A percentile compares a stretch with the other conserved stretches of the same genome.
phyloP scores from a whole-genome alignment of 2,329 filamentous ascomycete genomes.

The Blumeriella jaapii region DNA sequence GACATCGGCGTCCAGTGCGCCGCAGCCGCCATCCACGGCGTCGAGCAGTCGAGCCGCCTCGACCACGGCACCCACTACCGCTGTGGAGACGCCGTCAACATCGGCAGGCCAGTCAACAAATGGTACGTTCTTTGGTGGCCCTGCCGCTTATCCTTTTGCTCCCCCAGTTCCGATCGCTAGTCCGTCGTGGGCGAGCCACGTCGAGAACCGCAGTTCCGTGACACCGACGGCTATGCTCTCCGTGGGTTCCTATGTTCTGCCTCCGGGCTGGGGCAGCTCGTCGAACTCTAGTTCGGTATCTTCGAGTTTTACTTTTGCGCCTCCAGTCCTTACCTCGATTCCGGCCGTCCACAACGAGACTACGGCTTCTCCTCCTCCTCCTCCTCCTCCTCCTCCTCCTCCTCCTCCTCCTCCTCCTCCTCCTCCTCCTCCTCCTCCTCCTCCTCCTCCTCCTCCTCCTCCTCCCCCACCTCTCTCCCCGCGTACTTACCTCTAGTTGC shows the following conservation, averaged over 20 bases:
- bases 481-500: slow-evolving; percentile 1
- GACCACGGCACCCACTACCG: slow-evolving; percentile 1
- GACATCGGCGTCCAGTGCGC: slow-evolving; percentile 1
- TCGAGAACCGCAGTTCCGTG: slow-evolving; percentile 9
- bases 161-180: slow-evolving; percentile 5
- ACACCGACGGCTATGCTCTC: slow-evolving; percentile 1
- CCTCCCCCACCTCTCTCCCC: too few species aligned
- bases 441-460: not conserved
- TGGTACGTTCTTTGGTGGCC: slow-evolving; percentile 16
- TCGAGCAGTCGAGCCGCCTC: not conserved
- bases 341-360: slow-evolving; percentile 3
- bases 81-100: slow-evolving; percentile 1
- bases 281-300: slow-evolving; percentile 5
- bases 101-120: slow-evolving; percentile 8
- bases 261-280: slow-evolving; percentile 1
- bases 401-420: not conserved
- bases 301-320: slow-evolving; percentile 3
- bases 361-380: slow-evolving; percentile 1
- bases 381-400: slow-evolving; percentile 1
- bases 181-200: slow-evolving; percentile 4
- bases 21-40: not conserved
- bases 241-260: slow-evolving; percentile 1
- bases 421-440: slow-evolving; percentile 1
- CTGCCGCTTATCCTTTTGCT: slow-evolving; percentile 13
- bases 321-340: slow-evolving; percentile 3